Percentiles rank a stretch among this genome's conserved stretches.
Conservation (phyloP, 2,329 filamentous ascomycete genomes). For the Aspergillus sp. region DNA sequence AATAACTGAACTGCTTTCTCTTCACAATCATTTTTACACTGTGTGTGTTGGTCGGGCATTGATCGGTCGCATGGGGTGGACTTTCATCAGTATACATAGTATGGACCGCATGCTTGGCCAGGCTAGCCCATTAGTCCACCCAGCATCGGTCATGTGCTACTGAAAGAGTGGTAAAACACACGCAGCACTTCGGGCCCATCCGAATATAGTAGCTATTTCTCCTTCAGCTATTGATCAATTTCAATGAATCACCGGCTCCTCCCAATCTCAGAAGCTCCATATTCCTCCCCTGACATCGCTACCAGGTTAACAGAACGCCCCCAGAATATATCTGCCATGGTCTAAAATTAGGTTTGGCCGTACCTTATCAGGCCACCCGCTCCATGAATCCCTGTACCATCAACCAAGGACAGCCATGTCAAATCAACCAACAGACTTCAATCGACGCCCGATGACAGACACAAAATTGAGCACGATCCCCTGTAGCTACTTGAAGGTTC, state of each 20-base stretch:
- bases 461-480: background rate
- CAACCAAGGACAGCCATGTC: background rate
- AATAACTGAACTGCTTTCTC: too few relatives aligned
- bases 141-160: too few relatives aligned
- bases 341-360: background rate
- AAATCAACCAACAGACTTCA: background rate
- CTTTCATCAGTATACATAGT: too few relatives aligned
- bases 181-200: too few relatives aligned
- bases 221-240: background rate
- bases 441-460: background rate
- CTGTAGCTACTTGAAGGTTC: background rate
- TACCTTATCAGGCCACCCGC: conserved; percentile 1
- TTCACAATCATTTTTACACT: too few relatives aligned
- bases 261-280: background rate
- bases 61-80: too few relatives aligned
- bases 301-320: background rate
- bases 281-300: background rate
- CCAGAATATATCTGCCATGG: background rate
- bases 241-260: background rate
- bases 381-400: background rate
- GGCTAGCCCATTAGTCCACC: too few relatives aligned
- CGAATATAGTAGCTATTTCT: background rate
- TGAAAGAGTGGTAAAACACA: too few relatives aligned
- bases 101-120: too few relatives aligned
- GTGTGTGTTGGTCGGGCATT: too few relatives aligned